Base-by-base conservation (phyloP, 2,329 filamentous ascomycete species). In the Davidsoniella australis region DNA sequence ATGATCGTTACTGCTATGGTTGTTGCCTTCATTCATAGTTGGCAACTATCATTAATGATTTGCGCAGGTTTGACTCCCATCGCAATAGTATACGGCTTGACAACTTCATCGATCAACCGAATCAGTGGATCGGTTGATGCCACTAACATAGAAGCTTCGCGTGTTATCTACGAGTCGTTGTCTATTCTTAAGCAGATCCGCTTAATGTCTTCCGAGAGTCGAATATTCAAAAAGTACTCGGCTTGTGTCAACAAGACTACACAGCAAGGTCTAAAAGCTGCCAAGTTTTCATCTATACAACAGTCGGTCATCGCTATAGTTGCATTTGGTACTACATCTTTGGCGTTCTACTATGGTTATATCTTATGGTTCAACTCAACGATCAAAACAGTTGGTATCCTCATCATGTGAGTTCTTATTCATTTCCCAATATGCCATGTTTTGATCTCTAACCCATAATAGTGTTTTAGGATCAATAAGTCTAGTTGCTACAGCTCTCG, bases 1-100 rank as follows among this genome's bases (percentile, higher is more conserved):
- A 57, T 68, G 1, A 56, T 70, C 4, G 54, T 68, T 5, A 59
- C 69, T 0, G 68, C 69, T 49, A 63, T 72, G n/a, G 61, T 65
- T 9, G 67, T 76, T 43, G 67, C 72, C 0, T 75, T 75, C 53
- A 57, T 62, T 14, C 72, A 70, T 52, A 70, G 66, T 26, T 72
- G 70, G 68, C 60, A 68, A 12, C 58, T 75, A n/a, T 72, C 69
- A 0, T 61, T 75, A 0, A 69, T 71, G 2, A 64, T 68, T 0
- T 71, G 66, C 37, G 63, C 68, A 0, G 61, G 66, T 0, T 57
- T 76, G 2, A 57, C 69, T 5, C 68, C 68, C 47, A 62, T 70
- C 6, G 23, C 63, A 0, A 18, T 64, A 12, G 54, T 59, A 2
- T 63, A 61, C 43, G 54, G 55, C 3, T 29, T 64, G 5, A 59